Base-by-base conservation (phyloP, 495 filamentous ascomycete genomes). In the Aspergillus leporis region DNA sequence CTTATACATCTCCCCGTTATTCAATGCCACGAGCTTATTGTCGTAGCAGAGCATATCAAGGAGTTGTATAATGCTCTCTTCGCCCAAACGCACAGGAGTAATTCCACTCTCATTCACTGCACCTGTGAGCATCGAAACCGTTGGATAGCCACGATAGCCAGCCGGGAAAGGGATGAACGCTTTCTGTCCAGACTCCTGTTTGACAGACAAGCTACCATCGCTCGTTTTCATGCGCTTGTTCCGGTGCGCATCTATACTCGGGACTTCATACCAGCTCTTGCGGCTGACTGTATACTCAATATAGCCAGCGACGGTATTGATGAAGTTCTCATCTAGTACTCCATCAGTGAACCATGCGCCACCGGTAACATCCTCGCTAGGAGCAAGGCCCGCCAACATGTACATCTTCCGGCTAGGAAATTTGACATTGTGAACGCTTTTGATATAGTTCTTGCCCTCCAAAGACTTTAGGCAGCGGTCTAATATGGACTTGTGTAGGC, bases 301-400 rank as follows among this genome's bases (percentile, higher is more conserved):
- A 53, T 88, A 83, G 4, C 80, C 77, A 31, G 86, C 78, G 14
- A 95, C 77, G 32, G 76, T 81, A 22, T 87, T 83, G 66, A 98
- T 92, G 68, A 98, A 92, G 48, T 88, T 87, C 38, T 87, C 84
- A 69, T 98, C 94, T 3, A 97, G 81, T 40, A 89, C 88, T 8
- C 88, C 89, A 51, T 96, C 90, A 21, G 89, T 92, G 65, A 92
- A 97, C 90, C 93, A 98, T 18, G 90, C 87, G 5, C 95, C 94
- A 41, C 94, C 95, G 0, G 92, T 95, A 19, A 93, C 87, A 48
- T 94, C 88, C 36, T 96, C 92, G 38, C 87, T 88, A 2, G 95
- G 93, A 14, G 83, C 80, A 23, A 96, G 76, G 55, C 82, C 80
- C 51, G 76, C 73, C 49, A 88, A 73, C 78, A 89, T 87, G 75